Conservation (phyloP, 805 yeast species). For the Candida rishiriensis region DNA sequence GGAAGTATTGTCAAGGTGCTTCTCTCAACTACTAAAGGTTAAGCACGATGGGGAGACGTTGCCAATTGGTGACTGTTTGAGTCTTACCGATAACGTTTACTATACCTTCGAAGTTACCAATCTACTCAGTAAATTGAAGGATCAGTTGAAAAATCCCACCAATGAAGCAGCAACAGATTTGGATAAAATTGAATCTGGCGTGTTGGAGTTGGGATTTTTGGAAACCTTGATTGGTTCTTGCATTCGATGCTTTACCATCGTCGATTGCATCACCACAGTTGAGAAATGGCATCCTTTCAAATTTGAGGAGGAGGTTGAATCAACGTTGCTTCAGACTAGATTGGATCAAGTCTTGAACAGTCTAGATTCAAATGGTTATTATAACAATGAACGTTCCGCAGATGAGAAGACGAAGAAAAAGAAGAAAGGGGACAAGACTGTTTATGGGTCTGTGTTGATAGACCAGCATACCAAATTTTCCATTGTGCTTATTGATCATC, state of each 20-base stretch:
- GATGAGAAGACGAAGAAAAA: too few relatives aligned
- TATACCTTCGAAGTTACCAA: not conserved
- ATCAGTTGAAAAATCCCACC: not conserved
- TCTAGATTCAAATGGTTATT: too few relatives aligned
- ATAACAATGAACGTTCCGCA: too few relatives aligned
- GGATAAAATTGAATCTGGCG: not conserved
- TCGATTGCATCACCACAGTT: not conserved
- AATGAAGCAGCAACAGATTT: not conserved
- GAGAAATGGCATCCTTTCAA: not conserved
- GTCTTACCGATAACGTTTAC: constrained; percentile 1
- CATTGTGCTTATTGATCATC: too few relatives aligned
- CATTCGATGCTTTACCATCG: not conserved
- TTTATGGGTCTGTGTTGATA: too few relatives aligned
- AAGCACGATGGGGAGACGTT: not conserved
- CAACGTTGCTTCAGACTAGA: too few relatives aligned
- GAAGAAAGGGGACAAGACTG: too few relatives aligned
- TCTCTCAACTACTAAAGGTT: not conserved
- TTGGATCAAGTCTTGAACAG: too few relatives aligned
- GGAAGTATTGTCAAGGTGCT: not conserved
- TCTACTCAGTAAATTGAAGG: not conserved
- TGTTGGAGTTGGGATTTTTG: constrained; percentile 2
- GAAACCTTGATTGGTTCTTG: constrained; percentile 4
- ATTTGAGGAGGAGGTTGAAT: too few relatives aligned
- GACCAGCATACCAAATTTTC: too few relatives aligned
- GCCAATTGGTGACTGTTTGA: not conserved